These are phyloP conservation scores for Xylariomycetidae sp. DNA, from an alignment of 2,329 filamentous ascomycete species.

Conservation along the genomic window DNA sequence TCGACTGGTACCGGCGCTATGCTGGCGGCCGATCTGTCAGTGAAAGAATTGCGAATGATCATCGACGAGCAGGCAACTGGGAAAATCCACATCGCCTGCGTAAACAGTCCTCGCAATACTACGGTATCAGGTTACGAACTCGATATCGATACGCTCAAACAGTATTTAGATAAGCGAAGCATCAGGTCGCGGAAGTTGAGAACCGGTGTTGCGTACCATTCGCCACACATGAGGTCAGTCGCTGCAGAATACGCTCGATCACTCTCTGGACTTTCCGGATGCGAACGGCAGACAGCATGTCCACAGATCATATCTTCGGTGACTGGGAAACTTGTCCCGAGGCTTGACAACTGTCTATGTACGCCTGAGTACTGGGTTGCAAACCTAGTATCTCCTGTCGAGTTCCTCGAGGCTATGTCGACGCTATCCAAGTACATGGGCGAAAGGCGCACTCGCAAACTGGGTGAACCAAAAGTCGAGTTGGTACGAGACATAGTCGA, in stretches of 20 bases:
- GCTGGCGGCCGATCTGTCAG: constrained; percentile 14
- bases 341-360: too few species aligned
- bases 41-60: neutral
- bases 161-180: neutral
- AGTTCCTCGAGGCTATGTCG: constrained; percentile 11
- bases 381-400: constrained; percentile 13
- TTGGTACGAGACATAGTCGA: too few species aligned
- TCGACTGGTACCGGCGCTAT: constrained; percentile 11
- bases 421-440: too few species aligned
- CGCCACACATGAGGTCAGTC: constrained; percentile 26
- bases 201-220: constrained; percentile 18
- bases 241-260: constrained; percentile 19
- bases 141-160: neutral
- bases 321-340: too few species aligned
- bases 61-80: neutral
- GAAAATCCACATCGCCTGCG: neutral
- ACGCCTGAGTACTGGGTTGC: constrained; percentile 32
- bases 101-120: neutral
- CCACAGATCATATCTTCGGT: too few species aligned
- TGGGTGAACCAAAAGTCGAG: too few species aligned
- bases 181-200: neutral
- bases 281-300: too few species aligned
- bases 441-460: too few species aligned
- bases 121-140: neutral
- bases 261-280: too few species aligned